phyloP scores from a whole-genome alignment of 116 monocot genomes.

The Thalassia testudinum region DNA sequence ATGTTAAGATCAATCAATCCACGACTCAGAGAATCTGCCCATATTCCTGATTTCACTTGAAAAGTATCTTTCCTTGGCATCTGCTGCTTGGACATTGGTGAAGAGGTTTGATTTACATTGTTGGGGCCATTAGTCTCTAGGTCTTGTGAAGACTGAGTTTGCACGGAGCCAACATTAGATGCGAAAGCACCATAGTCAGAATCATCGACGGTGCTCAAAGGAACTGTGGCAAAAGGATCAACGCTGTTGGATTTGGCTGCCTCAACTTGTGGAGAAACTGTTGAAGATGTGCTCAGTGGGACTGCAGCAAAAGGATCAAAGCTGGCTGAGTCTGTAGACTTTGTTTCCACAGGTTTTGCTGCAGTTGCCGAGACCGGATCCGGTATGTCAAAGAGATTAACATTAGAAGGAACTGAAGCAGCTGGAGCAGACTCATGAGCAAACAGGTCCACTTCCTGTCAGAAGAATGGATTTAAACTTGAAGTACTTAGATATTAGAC shows the following conservation, averaged over 20 bases:
- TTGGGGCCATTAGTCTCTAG: constrained; percentile 1
- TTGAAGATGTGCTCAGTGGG: constrained; percentile 1
- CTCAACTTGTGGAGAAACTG: constrained; percentile 10
- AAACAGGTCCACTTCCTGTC: constrained; percentile 12
- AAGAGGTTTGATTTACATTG: background rate
- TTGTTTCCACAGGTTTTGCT: background rate
- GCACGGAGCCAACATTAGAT: constrained; percentile 19
- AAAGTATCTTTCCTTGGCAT: constrained; percentile 29
- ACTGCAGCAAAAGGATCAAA: constrained; percentile 12
- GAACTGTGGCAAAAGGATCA: constrained; percentile 64
- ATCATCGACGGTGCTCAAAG: constrained; percentile 37
- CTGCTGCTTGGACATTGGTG: background rate
- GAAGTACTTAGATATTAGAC: background rate
- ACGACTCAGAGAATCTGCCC: constrained; percentile 80
- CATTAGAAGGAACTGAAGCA: constrained; percentile 22
- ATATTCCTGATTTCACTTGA: constrained; percentile 74
- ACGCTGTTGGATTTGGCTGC: constrained; percentile 13
- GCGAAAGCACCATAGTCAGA: constrained; percentile 55
- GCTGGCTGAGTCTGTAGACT: background rate
- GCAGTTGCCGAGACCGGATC: background rate
- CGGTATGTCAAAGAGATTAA: constrained; percentile 12
- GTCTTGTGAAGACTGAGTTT: constrained; percentile 8
- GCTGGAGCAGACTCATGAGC: constrained; percentile 20
- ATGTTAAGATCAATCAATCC: constrained; percentile 76
- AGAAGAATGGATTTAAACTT: background rate